phyloP scores from a whole-genome alignment of 257 asterid genomes.

The Penstemon barbatus region DNA sequence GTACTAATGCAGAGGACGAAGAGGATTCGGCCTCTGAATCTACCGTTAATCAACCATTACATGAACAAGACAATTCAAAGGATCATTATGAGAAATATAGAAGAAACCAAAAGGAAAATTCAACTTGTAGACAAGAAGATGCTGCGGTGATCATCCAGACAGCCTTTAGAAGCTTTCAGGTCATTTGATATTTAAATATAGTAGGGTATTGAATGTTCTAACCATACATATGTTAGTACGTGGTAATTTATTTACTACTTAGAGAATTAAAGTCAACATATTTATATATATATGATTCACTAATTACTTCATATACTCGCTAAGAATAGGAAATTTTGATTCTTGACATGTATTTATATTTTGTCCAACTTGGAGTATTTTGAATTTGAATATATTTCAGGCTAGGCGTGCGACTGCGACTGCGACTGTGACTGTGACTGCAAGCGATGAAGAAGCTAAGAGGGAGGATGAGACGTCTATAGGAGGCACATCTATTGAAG shows the following conservation, averaged over 20 bases:
- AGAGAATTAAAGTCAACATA: no score
- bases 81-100: neutral
- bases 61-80: constrained; percentile 2
- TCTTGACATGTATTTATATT: neutral
- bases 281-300: no score
- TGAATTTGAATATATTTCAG: constrained; percentile 28
- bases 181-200: constrained; percentile 11
- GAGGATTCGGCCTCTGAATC: constrained; percentile 44
- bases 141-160: constrained; percentile 58
- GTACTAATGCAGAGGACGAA: constrained; percentile 21
- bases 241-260: no score
- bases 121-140: constrained; percentile 47
- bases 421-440: constrained; percentile 24
- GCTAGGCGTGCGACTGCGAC: constrained; percentile 31
- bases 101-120: constrained; percentile 33
- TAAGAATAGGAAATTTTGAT: neutral
- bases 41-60: constrained; percentile 49
- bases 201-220: neutral
- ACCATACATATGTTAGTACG: no score
- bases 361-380: neutral
- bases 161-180: constrained; percentile 54
- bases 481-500: constrained; percentile 57
- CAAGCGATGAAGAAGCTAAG: constrained; percentile 6
- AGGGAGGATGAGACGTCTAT: constrained; percentile 13
- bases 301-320: no score